Percentiles rank a stretch among this genome's conserved stretches.
These are phyloP conservation scores for Malassezia arunalokei DNA, from an alignment of 1,284 basidiomycete species.

Conservation along the genomic window DNA sequence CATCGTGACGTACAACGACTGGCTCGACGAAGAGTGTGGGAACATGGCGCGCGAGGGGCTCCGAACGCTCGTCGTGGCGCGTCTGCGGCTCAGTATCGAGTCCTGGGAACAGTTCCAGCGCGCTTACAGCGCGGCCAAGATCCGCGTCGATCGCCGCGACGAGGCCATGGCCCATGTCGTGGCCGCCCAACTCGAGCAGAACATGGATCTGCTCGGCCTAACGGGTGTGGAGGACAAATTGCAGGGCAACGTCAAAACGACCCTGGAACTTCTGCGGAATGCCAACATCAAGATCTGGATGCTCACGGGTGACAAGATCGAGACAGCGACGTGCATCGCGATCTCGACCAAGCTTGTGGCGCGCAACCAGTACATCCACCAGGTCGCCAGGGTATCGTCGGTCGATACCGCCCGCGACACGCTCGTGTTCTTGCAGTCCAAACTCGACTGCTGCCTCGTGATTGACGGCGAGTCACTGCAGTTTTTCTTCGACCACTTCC, in stretches of 20 bases:
- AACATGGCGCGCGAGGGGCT: constrained; percentile 98
- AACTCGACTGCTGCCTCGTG: constrained; percentile 90
- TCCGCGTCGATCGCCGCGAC: constrained; percentile 56
- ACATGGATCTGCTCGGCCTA: constrained; percentile 79
- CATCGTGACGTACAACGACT: constrained; percentile 92
- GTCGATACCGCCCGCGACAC: constrained; percentile 71
- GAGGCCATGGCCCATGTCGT: constrained; percentile 68
- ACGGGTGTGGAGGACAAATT: constrained; percentile 98
- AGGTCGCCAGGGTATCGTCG: constrained; percentile 78
- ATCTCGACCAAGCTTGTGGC: constrained; percentile 93
- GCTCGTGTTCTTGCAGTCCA: constrained; percentile 86
- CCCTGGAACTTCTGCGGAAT: constrained; percentile 81
- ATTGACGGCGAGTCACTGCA: constrained; percentile 97
- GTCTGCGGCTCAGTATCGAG: constrained; percentile 62
- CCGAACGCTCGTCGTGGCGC: constrained; percentile 80
- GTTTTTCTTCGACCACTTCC: constrained; percentile 78
- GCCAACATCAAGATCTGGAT: constrained; percentile 99
- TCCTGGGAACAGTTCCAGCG: constrained; percentile 64
- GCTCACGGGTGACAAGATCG: constrained; percentile 98
- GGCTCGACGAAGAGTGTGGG: constrained; percentile 95
- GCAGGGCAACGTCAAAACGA: constrained; percentile 89
- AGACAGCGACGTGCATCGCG: constrained; percentile 95
- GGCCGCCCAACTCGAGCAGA: constrained; percentile 65
- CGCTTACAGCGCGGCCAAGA: constrained; percentile 65
- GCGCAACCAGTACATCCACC: constrained; percentile 92